Conservation (phyloP, 305 asterid species). For the Fraxinus ornus region DNA sequence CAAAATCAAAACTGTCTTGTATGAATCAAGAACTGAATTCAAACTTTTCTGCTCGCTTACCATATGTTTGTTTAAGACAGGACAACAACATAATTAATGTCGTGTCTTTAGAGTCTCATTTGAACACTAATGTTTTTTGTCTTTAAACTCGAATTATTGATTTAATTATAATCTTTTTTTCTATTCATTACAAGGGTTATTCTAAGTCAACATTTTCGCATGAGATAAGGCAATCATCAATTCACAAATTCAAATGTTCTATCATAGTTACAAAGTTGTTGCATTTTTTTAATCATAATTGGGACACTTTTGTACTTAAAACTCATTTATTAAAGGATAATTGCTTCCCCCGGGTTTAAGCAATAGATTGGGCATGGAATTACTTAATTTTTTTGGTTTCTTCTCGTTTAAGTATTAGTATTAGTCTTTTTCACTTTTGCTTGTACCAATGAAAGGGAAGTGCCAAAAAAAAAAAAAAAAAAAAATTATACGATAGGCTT, state of each 20-base stretch:
- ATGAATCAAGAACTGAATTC: neutral
- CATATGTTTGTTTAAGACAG: neutral
- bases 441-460: neutral
- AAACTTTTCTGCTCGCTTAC: neutral
- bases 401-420: neutral
- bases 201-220: neutral
- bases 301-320: neutral
- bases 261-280: neutral
- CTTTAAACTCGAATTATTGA: neutral
- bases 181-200: neutral
- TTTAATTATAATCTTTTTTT: neutral
- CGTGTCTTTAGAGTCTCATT: neutral
- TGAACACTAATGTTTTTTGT: neutral
- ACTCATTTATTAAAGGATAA: neutral
- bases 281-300: neutral
- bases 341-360: neutral
- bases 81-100: neutral
- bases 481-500: neutral
- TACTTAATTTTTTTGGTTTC: neutral
- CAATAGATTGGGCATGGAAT: conserved; percentile 1
- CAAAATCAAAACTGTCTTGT: neutral
- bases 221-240: neutral
- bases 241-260: neutral
- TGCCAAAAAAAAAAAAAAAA: neutral
- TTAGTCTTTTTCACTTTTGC: neutral